Conservation (phyloP, 164 flowering plant species). For the Vitis vinifera region ASM3070453v1 NC_081811.1:22273501-22274000, state of each 20-base stretch:
- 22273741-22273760: constrained; percentile 45
- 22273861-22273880: constrained; percentile 38
- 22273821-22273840: constrained; percentile 43
- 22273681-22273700: constrained; percentile 45
- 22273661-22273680: constrained; percentile 36
- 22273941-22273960: constrained; percentile 47
- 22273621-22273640: constrained; percentile 46
- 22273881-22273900: constrained; percentile 36
- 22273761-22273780: constrained; percentile 40
- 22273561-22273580: constrained; percentile 34
- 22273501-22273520: constrained; percentile 30
- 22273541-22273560: constrained; percentile 40
- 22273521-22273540: constrained; percentile 50
- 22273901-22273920: constrained; percentile 27
- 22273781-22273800: constrained; percentile 35
- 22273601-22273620: constrained; percentile 28
- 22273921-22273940: constrained; percentile 29
- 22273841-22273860: constrained; percentile 59
- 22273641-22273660: constrained; percentile 63
- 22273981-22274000: constrained; percentile 27
- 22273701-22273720: constrained; percentile 25
- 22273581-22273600: constrained; percentile 40
- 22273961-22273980: constrained; percentile 33
- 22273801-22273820: constrained; percentile 23
- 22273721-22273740: constrained; percentile 31